phyloP scores from a whole-genome alignment of 768 basidiomycete genomes.

The Mycena rebaudengoi region DNA sequence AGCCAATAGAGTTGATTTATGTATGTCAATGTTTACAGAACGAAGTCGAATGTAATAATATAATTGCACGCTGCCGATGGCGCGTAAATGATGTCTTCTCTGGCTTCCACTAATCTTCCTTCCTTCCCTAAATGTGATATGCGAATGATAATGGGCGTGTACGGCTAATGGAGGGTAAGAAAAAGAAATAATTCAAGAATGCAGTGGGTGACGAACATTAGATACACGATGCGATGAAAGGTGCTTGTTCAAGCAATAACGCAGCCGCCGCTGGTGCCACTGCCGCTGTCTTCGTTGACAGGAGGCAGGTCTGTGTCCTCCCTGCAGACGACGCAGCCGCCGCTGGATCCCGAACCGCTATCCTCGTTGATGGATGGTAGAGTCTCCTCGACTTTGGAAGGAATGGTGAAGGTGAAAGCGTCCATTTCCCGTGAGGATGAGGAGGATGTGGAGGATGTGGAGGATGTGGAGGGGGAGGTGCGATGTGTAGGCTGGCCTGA shows the following conservation, averaged over 20 bases:
- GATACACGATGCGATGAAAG: neutral
- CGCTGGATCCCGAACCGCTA: slow-evolving; percentile 10
- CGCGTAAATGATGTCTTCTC: slow-evolving; percentile 8
- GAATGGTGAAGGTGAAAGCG: slow-evolving; percentile 14
- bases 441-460: neutral
- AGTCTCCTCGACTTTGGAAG: slow-evolving; percentile 12
- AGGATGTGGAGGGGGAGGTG: neutral
- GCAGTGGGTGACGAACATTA: too few relatives aligned
- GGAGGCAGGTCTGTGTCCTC: neutral
- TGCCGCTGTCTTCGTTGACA: neutral
- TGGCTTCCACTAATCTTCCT: neutral
- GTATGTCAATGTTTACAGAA: slow-evolving; percentile 16
- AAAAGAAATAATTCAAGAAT: neutral
- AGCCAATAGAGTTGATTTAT: neutral
- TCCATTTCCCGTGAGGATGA: slow-evolving; percentile 17
- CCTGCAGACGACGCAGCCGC: slow-evolving; percentile 22
- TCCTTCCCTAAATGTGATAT: too few relatives aligned
- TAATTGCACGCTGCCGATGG: slow-evolving; percentile 10
- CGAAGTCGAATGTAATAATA: slow-evolving; percentile 24
- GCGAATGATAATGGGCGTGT: neutral
- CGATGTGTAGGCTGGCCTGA: neutral
- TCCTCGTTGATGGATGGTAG: slow-evolving; percentile 17
- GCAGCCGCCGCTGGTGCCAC: slow-evolving; percentile 13
- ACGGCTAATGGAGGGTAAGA: neutral
- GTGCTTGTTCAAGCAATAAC: slow-evolving; percentile 8